phyloP scores from a whole-genome alignment of 2,329 filamentous ascomycete genomes.

The Pestalotiopsis sp. region DNA sequence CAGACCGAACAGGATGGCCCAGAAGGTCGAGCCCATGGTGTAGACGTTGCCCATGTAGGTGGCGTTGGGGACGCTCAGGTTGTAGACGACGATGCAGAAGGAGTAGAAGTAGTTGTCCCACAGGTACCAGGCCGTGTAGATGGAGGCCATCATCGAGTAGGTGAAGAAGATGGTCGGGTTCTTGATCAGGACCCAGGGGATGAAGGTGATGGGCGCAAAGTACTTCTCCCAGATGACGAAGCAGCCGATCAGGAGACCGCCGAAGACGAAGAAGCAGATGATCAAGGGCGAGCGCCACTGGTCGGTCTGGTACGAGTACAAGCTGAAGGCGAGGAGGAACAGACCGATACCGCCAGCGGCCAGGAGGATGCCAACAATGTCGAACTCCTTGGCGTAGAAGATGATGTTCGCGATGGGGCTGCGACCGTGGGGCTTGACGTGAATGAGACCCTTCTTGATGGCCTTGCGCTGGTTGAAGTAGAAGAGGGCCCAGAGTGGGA shows the following conservation, averaged over 20 bases:
- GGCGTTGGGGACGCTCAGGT: constrained; percentile 29
- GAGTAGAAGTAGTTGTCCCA: constrained; percentile 46
- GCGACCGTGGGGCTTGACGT: constrained; percentile 14
- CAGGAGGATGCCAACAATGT: constrained; percentile 41
- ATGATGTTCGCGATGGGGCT: constrained; percentile 15
- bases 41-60: constrained; percentile 40
- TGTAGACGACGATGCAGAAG: constrained; percentile 42
- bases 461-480: constrained; percentile 13
- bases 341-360: constrained; percentile 50
- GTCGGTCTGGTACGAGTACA: constrained; percentile 8
- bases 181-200: constrained; percentile 47
- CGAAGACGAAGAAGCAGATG: constrained; percentile 41
- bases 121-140: constrained; percentile 38
- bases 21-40: constrained; percentile 44
- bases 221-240: constrained; percentile 56
- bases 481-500: constrained; percentile 6
- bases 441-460: constrained; percentile 10
- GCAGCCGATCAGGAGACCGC: constrained; percentile 50
- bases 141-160: constrained; percentile 32
- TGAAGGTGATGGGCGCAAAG: constrained; percentile 52
- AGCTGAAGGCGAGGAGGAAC: constrained; percentile 40
- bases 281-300: constrained; percentile 4
- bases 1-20: constrained; percentile 46
- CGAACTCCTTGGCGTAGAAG: constrained; percentile 33
- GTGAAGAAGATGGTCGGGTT: constrained; percentile 45